Evolutionary conservation across 805 yeast species (phyloP).

Genomic region (Saccharomycopsis fibuligera): DNA sequence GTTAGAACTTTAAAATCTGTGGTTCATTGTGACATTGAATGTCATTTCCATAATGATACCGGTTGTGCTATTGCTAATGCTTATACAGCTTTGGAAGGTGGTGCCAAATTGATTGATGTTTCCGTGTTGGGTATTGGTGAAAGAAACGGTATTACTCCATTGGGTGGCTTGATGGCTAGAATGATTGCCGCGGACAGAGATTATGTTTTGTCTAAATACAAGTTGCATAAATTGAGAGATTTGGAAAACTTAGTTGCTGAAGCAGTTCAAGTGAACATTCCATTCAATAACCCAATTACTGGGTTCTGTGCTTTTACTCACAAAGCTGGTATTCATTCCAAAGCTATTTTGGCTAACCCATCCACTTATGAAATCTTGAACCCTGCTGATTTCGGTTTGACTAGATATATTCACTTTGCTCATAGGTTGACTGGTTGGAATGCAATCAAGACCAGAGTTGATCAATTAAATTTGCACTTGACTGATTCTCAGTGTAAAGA

Average conservation of each 20-base stretch:
- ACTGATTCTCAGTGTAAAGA: slow-evolving; percentile 93
- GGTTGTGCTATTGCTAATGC: slow-evolving; percentile 99
- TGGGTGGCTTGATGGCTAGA: slow-evolving; percentile 98
- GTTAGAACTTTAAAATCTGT: slow-evolving; percentile 90
- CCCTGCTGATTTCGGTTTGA: slow-evolving; percentile 92
- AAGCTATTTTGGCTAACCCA: slow-evolving; percentile 97
- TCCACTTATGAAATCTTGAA: slow-evolving; percentile 96
- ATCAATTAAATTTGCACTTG: slow-evolving; percentile 83
- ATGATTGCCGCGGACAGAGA: slow-evolving; percentile 99
- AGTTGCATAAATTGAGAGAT: slow-evolving; percentile 92
- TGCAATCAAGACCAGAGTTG: slow-evolving; percentile 97
- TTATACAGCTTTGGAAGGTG: slow-evolving; percentile 96
- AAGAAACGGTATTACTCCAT: slow-evolving; percentile 96
- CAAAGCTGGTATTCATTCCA: slow-evolving; percentile 99
- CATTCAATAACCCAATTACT: slow-evolving; percentile 97
- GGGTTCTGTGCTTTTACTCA: slow-evolving; percentile 99
- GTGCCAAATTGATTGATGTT: slow-evolving; percentile 91
- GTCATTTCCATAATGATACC: slow-evolving; percentile 98
- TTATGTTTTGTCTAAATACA: slow-evolving; percentile 89
- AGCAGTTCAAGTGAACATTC: slow-evolving; percentile 93
- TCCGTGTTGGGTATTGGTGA: slow-evolving; percentile 98
- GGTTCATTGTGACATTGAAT: slow-evolving; percentile 94
- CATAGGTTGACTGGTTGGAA: slow-evolving; percentile 99
- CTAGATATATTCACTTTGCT: slow-evolving; percentile 96
- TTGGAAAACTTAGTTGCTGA: slow-evolving; percentile 94